These are phyloP conservation scores for Annulohypoxylon stygium DNA, from an alignment of 495 filamentous ascomycete genomes.

Conservation along the genomic window DNA sequence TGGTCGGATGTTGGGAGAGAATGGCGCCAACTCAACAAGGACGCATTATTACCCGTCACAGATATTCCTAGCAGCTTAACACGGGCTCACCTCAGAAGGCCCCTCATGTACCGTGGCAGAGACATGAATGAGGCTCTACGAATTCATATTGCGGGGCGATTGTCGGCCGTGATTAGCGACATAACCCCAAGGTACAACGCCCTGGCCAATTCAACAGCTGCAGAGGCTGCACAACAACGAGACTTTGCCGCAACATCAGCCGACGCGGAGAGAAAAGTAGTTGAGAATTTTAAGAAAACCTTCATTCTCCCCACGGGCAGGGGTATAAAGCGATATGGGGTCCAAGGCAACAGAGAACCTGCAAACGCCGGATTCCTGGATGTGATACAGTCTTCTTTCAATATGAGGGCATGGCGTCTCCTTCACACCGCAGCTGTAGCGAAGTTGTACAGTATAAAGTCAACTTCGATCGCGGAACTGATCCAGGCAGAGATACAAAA, in stretches of 20 bases:
- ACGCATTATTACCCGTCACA: not conserved
- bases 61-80: not conserved
- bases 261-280: too few species aligned
- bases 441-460: not conserved
- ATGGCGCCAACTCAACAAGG: slow-evolving; percentile 7
- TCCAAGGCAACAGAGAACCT: not conserved
- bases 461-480: not conserved
- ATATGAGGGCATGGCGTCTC: slow-evolving; percentile 8
- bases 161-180: not conserved
- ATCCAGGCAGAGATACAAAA: slow-evolving; percentile 14
- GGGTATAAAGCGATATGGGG: not conserved
- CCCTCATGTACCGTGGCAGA: slow-evolving; percentile 25
- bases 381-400: slow-evolving; percentile 5
- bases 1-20: not conserved
- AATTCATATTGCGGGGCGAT: not conserved
- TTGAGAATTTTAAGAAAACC: too few species aligned
- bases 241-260: too few species aligned
- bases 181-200: not conserved
- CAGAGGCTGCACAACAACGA: too few species aligned
- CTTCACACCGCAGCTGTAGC: slow-evolving; percentile 1
- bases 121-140: slow-evolving; percentile 19
- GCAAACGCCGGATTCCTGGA: too few species aligned
- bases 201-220: too few species aligned
- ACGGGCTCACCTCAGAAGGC: not conserved
- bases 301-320: too few species aligned